Conservation (phyloP, 768 basidiomycete species). For the Suillus bovinus region DNA sequence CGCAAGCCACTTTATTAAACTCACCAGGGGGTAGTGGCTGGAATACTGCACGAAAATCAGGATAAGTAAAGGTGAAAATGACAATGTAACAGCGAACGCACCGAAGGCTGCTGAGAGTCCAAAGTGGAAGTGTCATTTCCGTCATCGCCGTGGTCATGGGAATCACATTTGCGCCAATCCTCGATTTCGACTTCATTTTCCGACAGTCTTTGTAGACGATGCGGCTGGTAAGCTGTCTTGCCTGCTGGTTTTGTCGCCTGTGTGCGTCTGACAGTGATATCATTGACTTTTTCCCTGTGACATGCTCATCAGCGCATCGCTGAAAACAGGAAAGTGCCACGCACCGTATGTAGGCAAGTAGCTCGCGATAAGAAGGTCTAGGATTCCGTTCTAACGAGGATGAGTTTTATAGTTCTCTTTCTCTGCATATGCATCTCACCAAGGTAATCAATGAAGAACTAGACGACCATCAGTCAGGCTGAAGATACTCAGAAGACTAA, state of each 20-base stretch:
- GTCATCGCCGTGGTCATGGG: neutral
- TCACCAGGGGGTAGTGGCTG: conserved; percentile 3
- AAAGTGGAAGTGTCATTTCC: conserved; percentile 1
- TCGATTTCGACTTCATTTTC: neutral
- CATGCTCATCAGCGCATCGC: neutral
- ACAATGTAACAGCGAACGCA: neutral
- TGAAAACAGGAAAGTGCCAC: neutral
- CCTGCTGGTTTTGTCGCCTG: no score
- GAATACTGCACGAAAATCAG: neutral
- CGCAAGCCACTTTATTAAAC: neutral
- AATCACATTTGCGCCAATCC: neutral
- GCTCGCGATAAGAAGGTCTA: neutral
- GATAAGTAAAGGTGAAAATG: neutral
- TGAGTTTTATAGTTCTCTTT: neutral
- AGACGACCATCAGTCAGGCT: neutral
- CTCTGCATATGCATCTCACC: neutral
- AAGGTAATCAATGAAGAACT: conserved; percentile 1
- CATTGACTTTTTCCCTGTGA: neutral
- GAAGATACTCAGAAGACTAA: neutral
- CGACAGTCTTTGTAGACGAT: neutral
- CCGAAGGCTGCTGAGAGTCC: conserved; percentile 3
- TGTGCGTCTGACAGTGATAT: neutral
- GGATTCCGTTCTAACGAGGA: neutral
- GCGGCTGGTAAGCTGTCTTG: neutral
- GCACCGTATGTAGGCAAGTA: neutral